phyloP scores from a whole-genome alignment of 352 stramenopile species.

The Globisporangium paroecandrum region DNA sequence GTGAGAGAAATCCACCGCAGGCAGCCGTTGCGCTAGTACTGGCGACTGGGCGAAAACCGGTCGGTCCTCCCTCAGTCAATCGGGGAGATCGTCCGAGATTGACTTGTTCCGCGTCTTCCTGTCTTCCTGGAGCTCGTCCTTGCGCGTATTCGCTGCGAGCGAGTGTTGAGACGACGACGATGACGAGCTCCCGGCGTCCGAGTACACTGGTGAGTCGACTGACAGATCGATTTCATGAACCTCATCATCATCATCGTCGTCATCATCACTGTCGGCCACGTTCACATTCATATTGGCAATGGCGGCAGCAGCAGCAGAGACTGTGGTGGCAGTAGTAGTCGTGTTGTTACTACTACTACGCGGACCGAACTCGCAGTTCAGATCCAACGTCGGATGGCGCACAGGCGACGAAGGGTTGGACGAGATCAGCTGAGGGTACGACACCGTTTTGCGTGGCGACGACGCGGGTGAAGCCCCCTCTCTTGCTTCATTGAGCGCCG shows the following conservation, averaged over 20 bases:
- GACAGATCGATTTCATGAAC: constrained; percentile 10
- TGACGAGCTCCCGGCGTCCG: constrained; percentile 10
- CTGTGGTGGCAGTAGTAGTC: too few relatives aligned
- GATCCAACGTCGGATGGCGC: background rate
- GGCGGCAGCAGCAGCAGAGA: too few relatives aligned
- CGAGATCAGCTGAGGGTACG: constrained; percentile 21
- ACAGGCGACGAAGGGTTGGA: constrained; percentile 9
- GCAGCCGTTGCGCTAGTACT: background rate
- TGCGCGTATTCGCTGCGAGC: background rate
- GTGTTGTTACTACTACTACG: background rate
- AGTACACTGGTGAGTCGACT: constrained; percentile 13
- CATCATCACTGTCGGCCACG: background rate
- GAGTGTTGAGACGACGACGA: background rate
- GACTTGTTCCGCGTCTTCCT: constrained; percentile 2
- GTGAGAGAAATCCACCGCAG: constrained; percentile 16
- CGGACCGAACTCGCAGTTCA: background rate
- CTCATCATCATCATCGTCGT: constrained; percentile 9
- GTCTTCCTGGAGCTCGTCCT: background rate
- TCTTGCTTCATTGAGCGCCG: constrained; percentile 15
- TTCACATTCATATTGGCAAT: background rate
- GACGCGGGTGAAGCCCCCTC: background rate
- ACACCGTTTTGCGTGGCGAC: constrained; percentile 29
- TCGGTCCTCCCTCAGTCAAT: constrained; percentile 20
- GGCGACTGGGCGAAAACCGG: background rate
- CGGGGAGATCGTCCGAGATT: constrained; percentile 14